These are phyloP conservation scores for Ophiostoma himal-ulmi DNA, from an alignment of 2,329 filamentous ascomycete species.

Conservation along the genomic window DNA sequence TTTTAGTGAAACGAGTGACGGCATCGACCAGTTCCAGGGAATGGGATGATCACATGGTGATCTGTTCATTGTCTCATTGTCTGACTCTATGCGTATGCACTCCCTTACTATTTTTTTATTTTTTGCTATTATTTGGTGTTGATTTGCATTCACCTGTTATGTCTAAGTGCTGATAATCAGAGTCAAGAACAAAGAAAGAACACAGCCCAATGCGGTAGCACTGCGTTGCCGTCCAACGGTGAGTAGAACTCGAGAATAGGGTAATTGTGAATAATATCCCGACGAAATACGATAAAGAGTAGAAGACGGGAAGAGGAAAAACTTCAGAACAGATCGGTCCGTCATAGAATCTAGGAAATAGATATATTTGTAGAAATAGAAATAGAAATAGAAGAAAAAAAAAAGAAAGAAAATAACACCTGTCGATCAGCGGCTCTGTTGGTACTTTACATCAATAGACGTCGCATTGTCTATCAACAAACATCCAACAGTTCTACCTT, in stretches of 20 bases:
- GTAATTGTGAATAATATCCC: background rate
- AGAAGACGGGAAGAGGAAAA: background rate
- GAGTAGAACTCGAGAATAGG: background rate
- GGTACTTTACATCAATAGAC: background rate
- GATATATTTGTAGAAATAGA: background rate
- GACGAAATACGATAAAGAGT: background rate
- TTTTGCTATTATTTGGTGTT: background rate
- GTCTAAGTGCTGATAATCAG: background rate
- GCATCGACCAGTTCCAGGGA: background rate
- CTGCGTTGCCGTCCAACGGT: slow-evolving; percentile 5
- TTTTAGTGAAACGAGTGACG: background rate
- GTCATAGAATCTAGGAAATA: background rate
- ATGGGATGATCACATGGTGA: background rate
- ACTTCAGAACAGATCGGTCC: background rate
- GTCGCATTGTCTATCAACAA: background rate
- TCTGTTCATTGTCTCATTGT: background rate
- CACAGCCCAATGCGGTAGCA: background rate
- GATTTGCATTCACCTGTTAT: background rate
- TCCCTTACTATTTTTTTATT: background rate
- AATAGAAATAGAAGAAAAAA: background rate
- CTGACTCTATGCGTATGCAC: background rate
- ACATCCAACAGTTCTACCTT: background rate
- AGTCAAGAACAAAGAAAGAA: background rate
- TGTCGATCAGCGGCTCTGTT: slow-evolving; percentile 5
- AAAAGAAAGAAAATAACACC: slow-evolving; percentile 1